Base-by-base conservation (phyloP, 129 eudicot genomes). In the Sambucus nigra region DNA sequence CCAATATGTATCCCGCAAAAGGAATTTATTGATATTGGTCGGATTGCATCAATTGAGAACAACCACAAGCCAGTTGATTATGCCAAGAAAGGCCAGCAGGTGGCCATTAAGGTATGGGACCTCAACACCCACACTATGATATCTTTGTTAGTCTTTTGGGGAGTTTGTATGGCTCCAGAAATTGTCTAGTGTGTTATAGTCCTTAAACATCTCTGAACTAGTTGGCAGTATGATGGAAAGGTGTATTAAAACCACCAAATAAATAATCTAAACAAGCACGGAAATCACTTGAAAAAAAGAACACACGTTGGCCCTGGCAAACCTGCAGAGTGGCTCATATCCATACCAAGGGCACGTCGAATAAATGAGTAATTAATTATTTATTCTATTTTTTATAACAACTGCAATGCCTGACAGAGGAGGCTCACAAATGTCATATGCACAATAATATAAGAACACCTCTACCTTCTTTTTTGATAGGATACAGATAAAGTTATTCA, bases 81-180 rank as follows among this genome's bases (percentile, higher is more conserved):
- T 59, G 97, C 97, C 23, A 89, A 84, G 81, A 89, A 89, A 69
- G 97, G 95, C 46, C 92, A 79, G 64, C 78, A 79, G 59, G 88
- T 89, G 64, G 97, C 97, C 52, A 89, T 89, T 55, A 89, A 89
- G 97, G 95, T 89, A 84, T 63, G 73, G 20, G 23, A 54, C 1
- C 65, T 60, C 55, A 21, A 32, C 6, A 15, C 23, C 4, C 4
- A 14, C 19, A n/a, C 13, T 35, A 2, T n/a, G 1, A 35, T 35
- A 35, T 12, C 42, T 35, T 35, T 35, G 13, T 35, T 22, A 24
- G 18, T 29, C 17, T 40, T 57, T 31, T 31, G 12, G 50, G 64
- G 12, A n/a, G 24, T 17, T 31, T 14, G 23, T 39, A 1, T 14
- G 10, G 18, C 22, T 45, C 50, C 22, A 5, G 27, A 47, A 45